These are phyloP conservation scores for Yamadazyma akitaensis DNA, from an alignment of 805 yeast species.

Conservation along the genomic window DNA sequence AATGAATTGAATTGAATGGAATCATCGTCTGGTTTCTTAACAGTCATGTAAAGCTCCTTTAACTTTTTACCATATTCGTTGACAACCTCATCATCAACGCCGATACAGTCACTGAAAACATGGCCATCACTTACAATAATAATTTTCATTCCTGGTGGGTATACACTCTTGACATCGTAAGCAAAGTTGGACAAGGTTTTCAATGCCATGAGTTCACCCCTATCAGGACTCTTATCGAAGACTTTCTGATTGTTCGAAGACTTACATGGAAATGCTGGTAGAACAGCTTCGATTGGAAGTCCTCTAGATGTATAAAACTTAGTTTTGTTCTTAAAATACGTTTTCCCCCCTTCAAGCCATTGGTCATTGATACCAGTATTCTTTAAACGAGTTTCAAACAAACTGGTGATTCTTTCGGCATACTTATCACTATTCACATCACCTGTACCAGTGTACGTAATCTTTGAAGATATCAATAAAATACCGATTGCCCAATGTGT, in stretches of 20 bases:
- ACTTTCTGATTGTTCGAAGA: slow-evolving; percentile 57
- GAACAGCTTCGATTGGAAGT: slow-evolving; percentile 49
- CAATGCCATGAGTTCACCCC: slow-evolving; percentile 44
- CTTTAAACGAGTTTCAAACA: slow-evolving; percentile 46
- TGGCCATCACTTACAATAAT: slow-evolving; percentile 64
- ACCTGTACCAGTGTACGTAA: slow-evolving; percentile 13
- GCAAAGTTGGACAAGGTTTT: slow-evolving; percentile 30
- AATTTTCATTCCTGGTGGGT: slow-evolving; percentile 54
- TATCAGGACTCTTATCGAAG: slow-evolving; percentile 47
- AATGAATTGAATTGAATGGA: slow-evolving; percentile 32
- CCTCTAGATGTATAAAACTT: slow-evolving; percentile 49
- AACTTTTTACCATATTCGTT: slow-evolving; percentile 45
- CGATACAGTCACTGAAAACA: slow-evolving; percentile 61
- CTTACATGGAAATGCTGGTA: slow-evolving; percentile 66
- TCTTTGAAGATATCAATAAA: slow-evolving; percentile 20
- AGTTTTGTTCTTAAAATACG: slow-evolving; percentile 39
- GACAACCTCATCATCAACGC: slow-evolving; percentile 56
- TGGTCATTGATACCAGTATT: slow-evolving; percentile 45
- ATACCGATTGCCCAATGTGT: slow-evolving; percentile 34
- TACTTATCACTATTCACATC: slow-evolving; percentile 1
- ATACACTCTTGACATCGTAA: slow-evolving; percentile 28
- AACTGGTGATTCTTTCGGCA: slow-evolving; percentile 27
- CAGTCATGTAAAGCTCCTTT: slow-evolving; percentile 36
- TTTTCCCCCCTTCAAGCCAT: slow-evolving; percentile 48
- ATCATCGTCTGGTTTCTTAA: slow-evolving; percentile 4